These are phyloP conservation scores for Haplosporangium gracile DNA, from an alignment of 192 early-diverging fungal species.

Conservation along the genomic window DNA sequence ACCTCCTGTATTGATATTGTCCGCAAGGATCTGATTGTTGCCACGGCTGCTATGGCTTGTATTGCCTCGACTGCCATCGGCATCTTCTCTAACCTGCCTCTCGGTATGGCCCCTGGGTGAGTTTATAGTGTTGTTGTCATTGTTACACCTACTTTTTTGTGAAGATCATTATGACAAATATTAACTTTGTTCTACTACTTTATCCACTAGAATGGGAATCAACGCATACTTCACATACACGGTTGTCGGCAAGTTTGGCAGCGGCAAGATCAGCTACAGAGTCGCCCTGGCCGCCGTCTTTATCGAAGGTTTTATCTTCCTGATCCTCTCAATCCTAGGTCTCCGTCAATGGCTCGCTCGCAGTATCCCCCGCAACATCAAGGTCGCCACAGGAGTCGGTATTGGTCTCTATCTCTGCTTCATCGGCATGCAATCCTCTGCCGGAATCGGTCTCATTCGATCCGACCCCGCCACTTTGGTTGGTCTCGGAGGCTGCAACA, in stretches of 20 bases:
- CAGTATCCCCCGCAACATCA: conserved; percentile 77
- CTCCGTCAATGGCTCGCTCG: conserved; percentile 86
- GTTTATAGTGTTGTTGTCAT: not conserved
- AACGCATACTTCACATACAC: conserved; percentile 90
- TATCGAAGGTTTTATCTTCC: conserved; percentile 86
- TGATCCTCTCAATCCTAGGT: conserved; percentile 80
- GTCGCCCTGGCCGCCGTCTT: conserved; percentile 83
- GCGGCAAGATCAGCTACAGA: conserved; percentile 78
- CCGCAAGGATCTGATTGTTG: conserved; percentile 80
- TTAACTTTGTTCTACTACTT: not conserved
- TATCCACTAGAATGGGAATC: conserved; percentile 72
- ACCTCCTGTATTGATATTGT: conserved; percentile 71
- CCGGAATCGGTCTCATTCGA: conserved; percentile 83
- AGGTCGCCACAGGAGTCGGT: conserved; percentile 80
- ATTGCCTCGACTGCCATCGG: conserved; percentile 79
- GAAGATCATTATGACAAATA: not conserved
- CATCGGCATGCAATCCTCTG: conserved; percentile 84
- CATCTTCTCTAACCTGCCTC: conserved; percentile 78
- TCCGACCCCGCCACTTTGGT: conserved; percentile 75
- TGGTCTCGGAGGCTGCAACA: conserved; percentile 76
- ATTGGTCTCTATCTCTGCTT: conserved; percentile 86
- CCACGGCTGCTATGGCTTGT: conserved; percentile 75
- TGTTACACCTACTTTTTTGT: not conserved
- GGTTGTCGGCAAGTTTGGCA: conserved; percentile 84
- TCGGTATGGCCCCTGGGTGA: conserved; percentile 84